phyloP scores from a whole-genome alignment of 1,284 basidiomycete species.

The Takashimella tepidaria region DNA sequence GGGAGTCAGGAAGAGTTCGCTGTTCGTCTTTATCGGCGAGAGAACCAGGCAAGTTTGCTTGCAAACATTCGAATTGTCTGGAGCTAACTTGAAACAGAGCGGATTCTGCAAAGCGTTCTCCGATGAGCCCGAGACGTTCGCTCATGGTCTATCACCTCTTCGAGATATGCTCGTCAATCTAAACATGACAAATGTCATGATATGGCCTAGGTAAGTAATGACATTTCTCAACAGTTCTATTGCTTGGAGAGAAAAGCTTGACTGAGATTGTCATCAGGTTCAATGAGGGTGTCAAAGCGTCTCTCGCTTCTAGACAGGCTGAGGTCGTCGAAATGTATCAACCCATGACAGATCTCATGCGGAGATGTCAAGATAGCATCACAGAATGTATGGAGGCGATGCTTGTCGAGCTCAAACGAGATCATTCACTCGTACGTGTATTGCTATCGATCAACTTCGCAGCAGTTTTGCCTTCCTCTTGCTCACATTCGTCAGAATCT shows the following conservation, averaged over 20 bases:
- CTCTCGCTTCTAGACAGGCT: conserved; percentile 72
- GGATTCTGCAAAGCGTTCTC: conserved; percentile 97
- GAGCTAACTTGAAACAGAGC: conserved; percentile 45
- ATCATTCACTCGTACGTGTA: conserved; percentile 66
- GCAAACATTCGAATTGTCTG: background rate
- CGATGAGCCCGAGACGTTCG: conserved; percentile 92
- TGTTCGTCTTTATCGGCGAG: conserved; percentile 77
- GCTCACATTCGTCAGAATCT: conserved; percentile 66
- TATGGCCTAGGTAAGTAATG: conserved; percentile 73
- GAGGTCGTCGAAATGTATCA: conserved; percentile 93
- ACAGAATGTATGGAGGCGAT: conserved; percentile 93
- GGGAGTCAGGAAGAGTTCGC: conserved; percentile 86
- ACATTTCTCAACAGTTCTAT: background rate
- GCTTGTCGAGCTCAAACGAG: conserved; percentile 81
- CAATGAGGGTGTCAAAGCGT: conserved; percentile 75
- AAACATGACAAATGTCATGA: conserved; percentile 76
- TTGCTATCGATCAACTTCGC: too few species aligned
- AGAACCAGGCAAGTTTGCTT: conserved; percentile 57
- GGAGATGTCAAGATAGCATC: conserved; percentile 84
- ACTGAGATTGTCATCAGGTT: conserved; percentile 57
- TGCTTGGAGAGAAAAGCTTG: background rate
- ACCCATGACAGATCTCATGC: conserved; percentile 77
- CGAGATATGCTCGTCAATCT: conserved; percentile 90
- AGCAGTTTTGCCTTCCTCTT: background rate
- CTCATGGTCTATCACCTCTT: conserved; percentile 82